Conservation (phyloP, 192 early-diverging fungal genomes). For the Pilaira anomala region DNA sequence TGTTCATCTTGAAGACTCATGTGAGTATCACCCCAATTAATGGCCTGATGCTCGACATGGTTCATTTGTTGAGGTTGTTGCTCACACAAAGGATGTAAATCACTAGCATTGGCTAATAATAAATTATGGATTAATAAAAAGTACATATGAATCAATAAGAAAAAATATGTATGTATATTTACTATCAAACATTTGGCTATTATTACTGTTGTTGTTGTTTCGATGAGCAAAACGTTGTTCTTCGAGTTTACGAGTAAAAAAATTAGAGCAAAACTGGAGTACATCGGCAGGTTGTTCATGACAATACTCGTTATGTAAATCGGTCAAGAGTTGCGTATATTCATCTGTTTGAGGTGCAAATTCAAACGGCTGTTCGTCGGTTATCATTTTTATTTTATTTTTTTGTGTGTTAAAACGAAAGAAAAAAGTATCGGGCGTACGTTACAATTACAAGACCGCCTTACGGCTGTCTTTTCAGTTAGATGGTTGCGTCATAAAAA, state of each 20-base stretch:
- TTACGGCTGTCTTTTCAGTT: neutral
- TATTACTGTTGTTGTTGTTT: constrained; percentile 4
- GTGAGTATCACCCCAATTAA: constrained; percentile 9
- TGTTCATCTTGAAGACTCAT: constrained; percentile 14
- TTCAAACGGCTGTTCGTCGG: constrained; percentile 4
- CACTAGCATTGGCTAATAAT: constrained; percentile 6
- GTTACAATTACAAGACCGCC: neutral
- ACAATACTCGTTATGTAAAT: constrained; percentile 17
- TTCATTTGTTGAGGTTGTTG: neutral
- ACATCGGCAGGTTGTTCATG: constrained; percentile 41
- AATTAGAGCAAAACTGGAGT: constrained; percentile 37
- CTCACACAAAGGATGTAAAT: constrained; percentile 13
- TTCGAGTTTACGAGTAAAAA: constrained; percentile 40
- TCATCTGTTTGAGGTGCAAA: constrained; percentile 17
- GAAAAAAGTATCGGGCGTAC: neutral
- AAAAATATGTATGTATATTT: neutral
- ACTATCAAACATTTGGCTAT: neutral
- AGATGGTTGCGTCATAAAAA: neutral
- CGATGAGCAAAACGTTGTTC: constrained; percentile 22
- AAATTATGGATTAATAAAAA: neutral
- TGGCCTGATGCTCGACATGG: neutral
- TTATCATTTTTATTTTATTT: neutral
- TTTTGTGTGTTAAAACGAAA: neutral
- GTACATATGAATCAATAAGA: neutral
- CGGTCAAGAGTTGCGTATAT: constrained; percentile 22